Evolutionary conservation across 2,329 filamentous ascomycete species (phyloP).

Genomic region (Eutypa lata): DNA sequence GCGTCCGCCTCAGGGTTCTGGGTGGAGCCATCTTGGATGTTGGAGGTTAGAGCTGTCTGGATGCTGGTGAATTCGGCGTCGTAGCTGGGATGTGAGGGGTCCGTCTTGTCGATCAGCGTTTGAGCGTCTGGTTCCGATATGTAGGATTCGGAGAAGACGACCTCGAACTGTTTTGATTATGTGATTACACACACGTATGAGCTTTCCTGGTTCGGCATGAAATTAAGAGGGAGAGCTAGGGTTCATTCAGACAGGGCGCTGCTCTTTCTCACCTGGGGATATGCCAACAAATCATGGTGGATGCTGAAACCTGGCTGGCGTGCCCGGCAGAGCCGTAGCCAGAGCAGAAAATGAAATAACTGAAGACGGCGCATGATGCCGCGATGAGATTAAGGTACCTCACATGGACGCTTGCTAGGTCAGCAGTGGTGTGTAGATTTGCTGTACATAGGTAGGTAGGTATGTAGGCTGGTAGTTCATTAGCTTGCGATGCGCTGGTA

Average conservation of each 20-base stretch:
- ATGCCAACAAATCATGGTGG: conserved; percentile 82
- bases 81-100: conserved; percentile 34
- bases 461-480: no score
- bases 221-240: conserved; percentile 1
- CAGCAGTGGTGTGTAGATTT: no score
- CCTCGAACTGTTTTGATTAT: conserved; percentile 69
- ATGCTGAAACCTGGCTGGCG: conserved; percentile 70
- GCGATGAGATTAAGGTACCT: conserved; percentile 26
- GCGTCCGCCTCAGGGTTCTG: conserved; percentile 10
- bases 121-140: conserved; percentile 69
- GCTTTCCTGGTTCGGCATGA: neutral
- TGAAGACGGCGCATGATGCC: conserved; percentile 50
- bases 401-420: conserved; percentile 25
- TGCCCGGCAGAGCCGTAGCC: conserved; percentile 43
- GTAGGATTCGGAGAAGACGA: conserved; percentile 70
- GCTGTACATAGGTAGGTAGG: no score
- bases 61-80: conserved; percentile 26
- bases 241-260: no score
- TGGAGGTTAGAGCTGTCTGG: conserved; percentile 24
- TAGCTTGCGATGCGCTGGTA: no score
- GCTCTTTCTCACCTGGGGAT: conserved; percentile 81
- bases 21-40: conserved; percentile 22
- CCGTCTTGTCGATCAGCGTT: conserved; percentile 51
- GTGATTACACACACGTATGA: no score
- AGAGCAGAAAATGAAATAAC: conserved; percentile 40